Percentiles rank a stretch among this genome's conserved stretches.
Conservation (phyloP, 2,329 filamentous ascomycete species). For the Trichoderma atroviride region DNA sequence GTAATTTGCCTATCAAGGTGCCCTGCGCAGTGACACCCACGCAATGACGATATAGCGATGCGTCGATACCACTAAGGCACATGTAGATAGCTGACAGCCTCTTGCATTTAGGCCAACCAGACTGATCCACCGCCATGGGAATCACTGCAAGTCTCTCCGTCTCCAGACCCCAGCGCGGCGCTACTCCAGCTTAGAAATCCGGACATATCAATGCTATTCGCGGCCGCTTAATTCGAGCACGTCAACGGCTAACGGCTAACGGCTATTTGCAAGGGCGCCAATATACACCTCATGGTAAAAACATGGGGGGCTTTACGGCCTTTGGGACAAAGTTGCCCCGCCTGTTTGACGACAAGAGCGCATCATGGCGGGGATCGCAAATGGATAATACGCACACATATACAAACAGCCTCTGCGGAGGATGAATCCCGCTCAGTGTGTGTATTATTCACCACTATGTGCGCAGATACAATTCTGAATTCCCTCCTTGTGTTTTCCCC, state of each 20-base stretch:
- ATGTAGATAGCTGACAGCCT: neutral
- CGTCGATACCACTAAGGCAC: neutral
- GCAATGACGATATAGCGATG: conserved; percentile 1
- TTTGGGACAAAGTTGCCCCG: conserved; percentile 6
- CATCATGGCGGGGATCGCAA: neutral
- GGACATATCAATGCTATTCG: conserved; percentile 19
- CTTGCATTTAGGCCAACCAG: neutral
- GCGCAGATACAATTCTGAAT: neutral
- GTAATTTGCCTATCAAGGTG: conserved; percentile 6
- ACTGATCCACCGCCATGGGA: neutral
- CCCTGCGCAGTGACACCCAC: neutral
- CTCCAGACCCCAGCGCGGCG: neutral
- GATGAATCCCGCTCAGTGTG: neutral
- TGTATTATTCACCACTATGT: neutral
- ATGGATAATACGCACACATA: neutral
- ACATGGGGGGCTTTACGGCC: neutral
- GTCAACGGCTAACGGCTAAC: neutral
- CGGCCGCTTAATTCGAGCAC: neutral
- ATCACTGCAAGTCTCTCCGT: conserved; percentile 13
- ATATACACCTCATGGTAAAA: neutral
- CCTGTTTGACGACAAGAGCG: neutral
- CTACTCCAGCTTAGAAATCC: conserved; percentile 21
- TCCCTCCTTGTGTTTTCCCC: neutral
- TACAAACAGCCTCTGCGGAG: neutral
- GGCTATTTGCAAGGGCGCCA: conserved; percentile 11